These are phyloP conservation scores for Chrysosporium queenslandicum DNA, from an alignment of 2,329 filamentous ascomycete species.

Conservation along the genomic window DNA sequence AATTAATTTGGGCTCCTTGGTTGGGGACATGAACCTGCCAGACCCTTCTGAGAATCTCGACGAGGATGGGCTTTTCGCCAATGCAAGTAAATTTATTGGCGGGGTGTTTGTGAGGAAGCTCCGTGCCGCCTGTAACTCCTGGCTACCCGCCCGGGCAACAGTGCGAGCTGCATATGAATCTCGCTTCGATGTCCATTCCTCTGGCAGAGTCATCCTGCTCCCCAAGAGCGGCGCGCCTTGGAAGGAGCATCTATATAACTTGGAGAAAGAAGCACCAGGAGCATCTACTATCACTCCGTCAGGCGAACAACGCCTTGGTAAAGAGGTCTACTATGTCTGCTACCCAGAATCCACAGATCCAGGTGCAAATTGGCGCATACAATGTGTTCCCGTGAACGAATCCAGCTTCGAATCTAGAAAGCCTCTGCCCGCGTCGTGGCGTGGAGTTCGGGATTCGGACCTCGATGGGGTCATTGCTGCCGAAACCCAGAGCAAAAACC, in stretches of 20 bases:
- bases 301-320: slow-evolving; percentile 24
- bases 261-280: slow-evolving; percentile 53
- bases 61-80: slow-evolving; percentile 71
- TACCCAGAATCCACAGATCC: slow-evolving; percentile 73
- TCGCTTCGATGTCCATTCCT: slow-evolving; percentile 56
- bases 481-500: slow-evolving; percentile 32
- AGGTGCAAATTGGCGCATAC: slow-evolving; percentile 82
- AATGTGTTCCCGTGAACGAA: slow-evolving; percentile 74
- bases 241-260: slow-evolving; percentile 89
- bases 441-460: slow-evolving; percentile 77
- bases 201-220: slow-evolving; percentile 73
- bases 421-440: slow-evolving; percentile 81
- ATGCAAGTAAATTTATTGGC: slow-evolving; percentile 73
- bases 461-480: slow-evolving; percentile 52
- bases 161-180: slow-evolving; percentile 66
- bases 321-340: slow-evolving; percentile 70
- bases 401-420: slow-evolving; percentile 88
- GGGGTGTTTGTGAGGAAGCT: slow-evolving; percentile 78
- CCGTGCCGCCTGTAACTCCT: slow-evolving; percentile 61
- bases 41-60: slow-evolving; percentile 47
- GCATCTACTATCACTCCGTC: neutral
- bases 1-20: slow-evolving; percentile 75
- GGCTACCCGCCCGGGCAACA: slow-evolving; percentile 76
- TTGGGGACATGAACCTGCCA: slow-evolving; percentile 67
- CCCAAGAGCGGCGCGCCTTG: slow-evolving; percentile 70